Percentiles rank a stretch among this genome's conserved stretches.
Evolutionary conservation across 2,329 filamentous ascomycete species (phyloP).

Genomic region (Microdochium trichocladiopsis): DNA sequence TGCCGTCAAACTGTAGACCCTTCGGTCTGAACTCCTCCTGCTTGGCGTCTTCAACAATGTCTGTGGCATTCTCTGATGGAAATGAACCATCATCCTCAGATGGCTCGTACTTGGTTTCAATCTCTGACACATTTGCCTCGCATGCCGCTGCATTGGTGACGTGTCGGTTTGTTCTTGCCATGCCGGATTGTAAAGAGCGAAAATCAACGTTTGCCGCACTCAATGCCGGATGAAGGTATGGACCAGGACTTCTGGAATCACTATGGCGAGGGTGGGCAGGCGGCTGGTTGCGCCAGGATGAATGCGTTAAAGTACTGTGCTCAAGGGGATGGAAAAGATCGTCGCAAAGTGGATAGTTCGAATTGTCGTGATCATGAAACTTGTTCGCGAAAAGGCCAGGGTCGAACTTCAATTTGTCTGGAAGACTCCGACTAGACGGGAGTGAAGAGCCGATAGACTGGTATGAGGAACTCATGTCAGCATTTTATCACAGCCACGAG

Average conservation of each 20-base stretch:
- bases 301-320: too few species aligned
- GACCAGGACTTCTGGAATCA: neutral
- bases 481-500: neutral
- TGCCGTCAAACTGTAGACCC: conserved; percentile 68
- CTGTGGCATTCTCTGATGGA: conserved; percentile 17
- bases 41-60: conserved; percentile 16
- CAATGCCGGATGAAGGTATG: neutral
- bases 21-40: conserved; percentile 49
- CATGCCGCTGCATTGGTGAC: neutral
- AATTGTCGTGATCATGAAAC: neutral
- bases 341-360: neutral
- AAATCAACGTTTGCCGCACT: neutral
- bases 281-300: too few species aligned
- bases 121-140: conserved; percentile 3
- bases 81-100: conserved; percentile 20
- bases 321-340: too few species aligned
- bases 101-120: conserved; percentile 15
- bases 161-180: conserved; percentile 1
- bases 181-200: neutral
- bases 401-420: neutral
- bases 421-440: neutral
- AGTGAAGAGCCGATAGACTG: neutral
- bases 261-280: too few species aligned
- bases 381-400: neutral
- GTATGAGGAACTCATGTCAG: neutral